These are phyloP conservation scores for Gamarada debralockiae DNA, from an alignment of 495 filamentous ascomycete species.

Conservation along the genomic window DNA sequence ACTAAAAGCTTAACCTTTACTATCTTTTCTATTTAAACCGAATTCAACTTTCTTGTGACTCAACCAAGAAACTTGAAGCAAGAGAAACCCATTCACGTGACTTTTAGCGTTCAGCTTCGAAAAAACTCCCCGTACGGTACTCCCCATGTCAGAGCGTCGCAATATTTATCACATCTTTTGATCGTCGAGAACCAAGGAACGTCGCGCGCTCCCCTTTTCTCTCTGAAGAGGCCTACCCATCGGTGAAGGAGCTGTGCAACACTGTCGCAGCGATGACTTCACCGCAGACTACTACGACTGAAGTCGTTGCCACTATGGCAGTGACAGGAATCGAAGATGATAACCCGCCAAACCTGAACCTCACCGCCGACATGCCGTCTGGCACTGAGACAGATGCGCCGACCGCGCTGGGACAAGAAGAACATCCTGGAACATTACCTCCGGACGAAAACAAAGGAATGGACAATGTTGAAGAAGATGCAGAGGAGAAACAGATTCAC, in stretches of 20 bases:
- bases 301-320: constrained; percentile 11
- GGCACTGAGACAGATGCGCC: neutral
- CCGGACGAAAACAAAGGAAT: constrained; percentile 2
- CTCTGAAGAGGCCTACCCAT: neutral
- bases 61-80: too few species aligned
- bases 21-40: too few species aligned
- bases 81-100: neutral
- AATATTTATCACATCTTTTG: neutral
- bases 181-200: neutral
- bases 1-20: too few species aligned
- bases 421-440: neutral
- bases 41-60: too few species aligned
- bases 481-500: neutral
- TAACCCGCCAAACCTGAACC: neutral
- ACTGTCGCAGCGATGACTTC: constrained; percentile 28
- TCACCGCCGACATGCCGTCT: constrained; percentile 6
- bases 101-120: neutral
- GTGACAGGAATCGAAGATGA: constrained; percentile 8
- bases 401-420: neutral
- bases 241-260: constrained; percentile 29
- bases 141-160: neutral
- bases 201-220: neutral
- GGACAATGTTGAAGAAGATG: neutral
- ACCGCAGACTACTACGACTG: constrained; percentile 8
- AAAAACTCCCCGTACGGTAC: neutral